Conservation (phyloP, 352 stramenopile genomes). For the Phytophthora podocarpi region DNA sequence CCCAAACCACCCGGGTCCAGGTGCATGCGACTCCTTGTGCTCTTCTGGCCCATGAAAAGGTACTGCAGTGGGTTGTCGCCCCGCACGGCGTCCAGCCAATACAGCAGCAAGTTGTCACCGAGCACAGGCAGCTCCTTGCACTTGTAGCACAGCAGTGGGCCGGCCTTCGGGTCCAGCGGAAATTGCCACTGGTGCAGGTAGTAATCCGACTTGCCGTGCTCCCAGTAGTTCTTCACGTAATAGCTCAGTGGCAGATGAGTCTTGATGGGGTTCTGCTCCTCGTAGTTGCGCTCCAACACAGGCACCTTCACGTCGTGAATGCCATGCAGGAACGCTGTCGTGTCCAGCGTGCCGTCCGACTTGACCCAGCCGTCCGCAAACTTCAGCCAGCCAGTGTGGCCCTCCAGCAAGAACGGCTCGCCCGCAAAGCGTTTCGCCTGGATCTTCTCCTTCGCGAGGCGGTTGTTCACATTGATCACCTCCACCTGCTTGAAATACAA, state of each 20-base stretch:
- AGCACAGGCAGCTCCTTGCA: constrained; percentile 90
- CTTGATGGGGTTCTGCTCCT: constrained; percentile 80
- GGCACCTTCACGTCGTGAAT: constrained; percentile 84
- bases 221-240: constrained; percentile 86
- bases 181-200: constrained; percentile 98
- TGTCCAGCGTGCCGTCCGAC: constrained; percentile 59
- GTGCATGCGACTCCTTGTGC: constrained; percentile 91
- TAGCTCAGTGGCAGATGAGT: constrained; percentile 68
- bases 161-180: constrained; percentile 73
- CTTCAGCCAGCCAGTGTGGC: constrained; percentile 64
- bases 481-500: constrained; percentile 67
- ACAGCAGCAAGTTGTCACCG: constrained; percentile 91
- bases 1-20: constrained; percentile 90
- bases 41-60: constrained; percentile 94
- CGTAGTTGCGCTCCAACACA: constrained; percentile 80
- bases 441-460: constrained; percentile 58
- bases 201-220: constrained; percentile 77
- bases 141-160: constrained; percentile 84
- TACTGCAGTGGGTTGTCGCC: constrained; percentile 94
- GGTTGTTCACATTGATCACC: constrained; percentile 67
- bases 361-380: constrained; percentile 72
- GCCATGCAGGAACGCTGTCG: constrained; percentile 59
- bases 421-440: constrained; percentile 67
- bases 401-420: constrained; percentile 76
- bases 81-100: constrained; percentile 91